Conservation (phyloP, 768 basidiomycete genomes). For the Suillus sp. region DNA sequence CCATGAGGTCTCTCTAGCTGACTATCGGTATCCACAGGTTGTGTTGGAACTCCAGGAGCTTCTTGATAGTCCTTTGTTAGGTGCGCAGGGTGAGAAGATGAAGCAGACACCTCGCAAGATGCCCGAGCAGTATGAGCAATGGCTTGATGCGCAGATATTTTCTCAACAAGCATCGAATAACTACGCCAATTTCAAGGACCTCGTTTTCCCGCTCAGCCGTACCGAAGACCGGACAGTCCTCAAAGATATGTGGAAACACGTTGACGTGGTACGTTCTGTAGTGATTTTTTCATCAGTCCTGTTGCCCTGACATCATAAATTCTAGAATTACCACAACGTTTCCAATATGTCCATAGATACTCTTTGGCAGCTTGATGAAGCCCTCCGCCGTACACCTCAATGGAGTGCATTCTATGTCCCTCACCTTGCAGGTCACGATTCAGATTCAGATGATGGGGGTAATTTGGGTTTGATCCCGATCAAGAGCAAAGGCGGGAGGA, state of each 20-base stretch:
- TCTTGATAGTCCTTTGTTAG: constrained; percentile 62
- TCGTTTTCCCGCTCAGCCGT: constrained; percentile 59
- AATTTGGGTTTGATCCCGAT: constrained; percentile 6
- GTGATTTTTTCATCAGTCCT: neutral
- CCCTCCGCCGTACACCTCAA: constrained; percentile 53
- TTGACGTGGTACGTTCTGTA: constrained; percentile 53
- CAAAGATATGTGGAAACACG: constrained; percentile 62
- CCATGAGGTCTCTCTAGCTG: neutral
- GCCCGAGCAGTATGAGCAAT: constrained; percentile 62
- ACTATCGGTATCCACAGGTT: constrained; percentile 41
- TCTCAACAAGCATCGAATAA: constrained; percentile 59
- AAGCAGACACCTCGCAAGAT: constrained; percentile 50
- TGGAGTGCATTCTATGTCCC: constrained; percentile 53
- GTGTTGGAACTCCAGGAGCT: constrained; percentile 67
- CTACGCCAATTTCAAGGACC: constrained; percentile 52
- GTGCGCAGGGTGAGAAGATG: constrained; percentile 56
- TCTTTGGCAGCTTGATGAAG: constrained; percentile 63
- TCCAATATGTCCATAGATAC: constrained; percentile 59
- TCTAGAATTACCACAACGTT: constrained; percentile 58
- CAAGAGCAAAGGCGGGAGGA: constrained; percentile 22
- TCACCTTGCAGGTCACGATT: constrained; percentile 20
- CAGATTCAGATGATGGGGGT: constrained; percentile 27
- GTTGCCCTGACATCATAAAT: constrained; percentile 3
- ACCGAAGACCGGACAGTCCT: constrained; percentile 52
- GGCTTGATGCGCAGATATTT: constrained; percentile 68